A percentile compares a stretch with the other conserved stretches of the same genome.
Evolutionary conservation across 2,329 filamentous ascomycete genomes (phyloP).

Genomic region (Fusarium hostae): DNA sequence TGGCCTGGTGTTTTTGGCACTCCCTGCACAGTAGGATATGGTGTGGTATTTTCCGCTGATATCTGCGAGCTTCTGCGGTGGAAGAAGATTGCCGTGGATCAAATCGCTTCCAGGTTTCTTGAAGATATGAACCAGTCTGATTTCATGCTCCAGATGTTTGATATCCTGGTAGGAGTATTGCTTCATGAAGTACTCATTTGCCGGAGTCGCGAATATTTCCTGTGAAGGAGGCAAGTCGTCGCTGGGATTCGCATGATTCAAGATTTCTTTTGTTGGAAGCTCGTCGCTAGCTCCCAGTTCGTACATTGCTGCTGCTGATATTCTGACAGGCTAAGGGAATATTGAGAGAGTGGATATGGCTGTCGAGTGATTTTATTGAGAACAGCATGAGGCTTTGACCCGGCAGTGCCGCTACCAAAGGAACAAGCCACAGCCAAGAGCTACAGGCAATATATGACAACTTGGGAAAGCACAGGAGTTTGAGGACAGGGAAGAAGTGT

Average conservation of each 20-base stretch:
- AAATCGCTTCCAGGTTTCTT: accelerated
- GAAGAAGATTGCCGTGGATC: neutral
- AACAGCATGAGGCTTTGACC: neutral
- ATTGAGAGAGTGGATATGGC: accelerated
- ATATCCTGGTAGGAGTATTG: accelerated
- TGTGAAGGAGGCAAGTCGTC: too few species aligned
- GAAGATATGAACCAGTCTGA: neutral
- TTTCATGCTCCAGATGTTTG: neutral
- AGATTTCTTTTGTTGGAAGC: accelerated
- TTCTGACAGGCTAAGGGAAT: too few species aligned
- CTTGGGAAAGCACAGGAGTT: neutral
- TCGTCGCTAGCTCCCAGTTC: accelerated
- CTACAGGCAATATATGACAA: neutral
- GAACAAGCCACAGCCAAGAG: neutral
- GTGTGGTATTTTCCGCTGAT: neutral
- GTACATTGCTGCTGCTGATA: neutral
- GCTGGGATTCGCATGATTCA: accelerated
- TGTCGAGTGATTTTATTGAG: neutral
- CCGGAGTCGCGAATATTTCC: neutral
- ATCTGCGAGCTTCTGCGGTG: neutral
- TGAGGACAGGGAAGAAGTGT: neutral
- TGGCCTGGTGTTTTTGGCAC: neutral
- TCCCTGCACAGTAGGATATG: neutral
- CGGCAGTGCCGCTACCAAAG: neutral
- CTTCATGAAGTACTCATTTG: accelerated